Conservation (phyloP, 176 grass and related monocot genomes). For the Stipa capillata region DNA sequence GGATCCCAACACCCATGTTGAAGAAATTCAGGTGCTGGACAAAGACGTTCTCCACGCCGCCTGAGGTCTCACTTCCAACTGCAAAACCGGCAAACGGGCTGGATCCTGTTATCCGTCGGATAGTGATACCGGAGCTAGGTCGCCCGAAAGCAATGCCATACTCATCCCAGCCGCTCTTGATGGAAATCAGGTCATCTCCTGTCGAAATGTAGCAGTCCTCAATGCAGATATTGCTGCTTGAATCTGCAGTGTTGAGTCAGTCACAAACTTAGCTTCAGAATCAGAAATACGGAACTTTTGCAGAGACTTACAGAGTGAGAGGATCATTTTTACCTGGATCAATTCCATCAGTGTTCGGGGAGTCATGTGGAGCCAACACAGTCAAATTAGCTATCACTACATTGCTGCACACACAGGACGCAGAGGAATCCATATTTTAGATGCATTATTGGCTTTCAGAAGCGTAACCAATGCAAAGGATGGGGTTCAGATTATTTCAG, state of each 20-base stretch:
- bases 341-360: conserved; percentile 71
- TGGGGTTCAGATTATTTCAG: background rate
- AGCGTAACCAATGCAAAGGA: background rate
- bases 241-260: too few relatives aligned
- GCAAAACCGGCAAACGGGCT: conserved; percentile 60
- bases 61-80: conserved; percentile 66
- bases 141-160: conserved; percentile 64
- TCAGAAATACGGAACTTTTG: background rate
- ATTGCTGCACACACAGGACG: conserved; percentile 44
- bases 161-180: too few relatives aligned
- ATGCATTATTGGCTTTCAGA: background rate
- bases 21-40: conserved; percentile 52
- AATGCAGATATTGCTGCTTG: too few relatives aligned
- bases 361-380: conserved; percentile 72
- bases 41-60: conserved; percentile 53
- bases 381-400: conserved; percentile 59
- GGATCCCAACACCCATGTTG: too few relatives aligned
- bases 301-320: background rate
- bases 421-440: background rate
- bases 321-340: conserved; percentile 44
- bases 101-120: conserved; percentile 53
- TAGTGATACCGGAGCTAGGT: too few relatives aligned
- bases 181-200: too few relatives aligned
- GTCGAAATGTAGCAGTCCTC: too few relatives aligned
- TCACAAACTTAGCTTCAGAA: background rate